Conservation (phyloP, 2,329 filamentous ascomycete species). For the Dendrostoma leiphaemia region DNA sequence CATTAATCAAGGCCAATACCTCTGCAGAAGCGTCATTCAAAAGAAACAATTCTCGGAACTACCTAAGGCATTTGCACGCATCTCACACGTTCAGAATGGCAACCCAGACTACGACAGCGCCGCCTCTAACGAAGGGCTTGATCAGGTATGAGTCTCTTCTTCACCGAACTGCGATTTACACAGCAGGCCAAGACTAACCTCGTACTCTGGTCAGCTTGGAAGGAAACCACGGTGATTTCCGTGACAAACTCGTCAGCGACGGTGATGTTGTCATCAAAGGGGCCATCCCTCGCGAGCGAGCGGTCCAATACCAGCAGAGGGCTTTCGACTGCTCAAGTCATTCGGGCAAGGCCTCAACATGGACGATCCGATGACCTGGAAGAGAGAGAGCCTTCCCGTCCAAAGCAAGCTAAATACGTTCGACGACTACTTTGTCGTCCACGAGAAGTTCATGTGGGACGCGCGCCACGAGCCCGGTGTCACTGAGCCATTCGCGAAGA, state of each 20-base stretch:
- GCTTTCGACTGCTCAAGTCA: conserved; percentile 22
- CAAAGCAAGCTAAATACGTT: conserved; percentile 31
- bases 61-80: too few species aligned
- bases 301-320: conserved; percentile 31
- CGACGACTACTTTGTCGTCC: conserved; percentile 28
- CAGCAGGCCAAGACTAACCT: too few species aligned
- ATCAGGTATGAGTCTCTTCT: too few species aligned
- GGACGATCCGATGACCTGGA: conserved; percentile 34
- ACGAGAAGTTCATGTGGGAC: conserved; percentile 40
- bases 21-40: too few species aligned
- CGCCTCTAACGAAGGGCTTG: not conserved
- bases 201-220: not conserved
- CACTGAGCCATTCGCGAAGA: conserved; percentile 34
- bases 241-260: conserved; percentile 42
- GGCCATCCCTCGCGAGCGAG: conserved; percentile 40
- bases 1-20: too few species aligned
- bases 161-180: too few species aligned
- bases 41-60: too few species aligned
- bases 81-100: too few species aligned
- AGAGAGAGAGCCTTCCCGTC: conserved; percentile 33
- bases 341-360: conserved; percentile 22
- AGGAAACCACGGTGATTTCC: conserved; percentile 36
- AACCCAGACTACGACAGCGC: not conserved
- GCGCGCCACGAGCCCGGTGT: conserved; percentile 32
- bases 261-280: conserved; percentile 36